phyloP scores from a whole-genome alignment of 2,329 filamentous ascomycete species.

The Hypoxylon sp. region DNA sequence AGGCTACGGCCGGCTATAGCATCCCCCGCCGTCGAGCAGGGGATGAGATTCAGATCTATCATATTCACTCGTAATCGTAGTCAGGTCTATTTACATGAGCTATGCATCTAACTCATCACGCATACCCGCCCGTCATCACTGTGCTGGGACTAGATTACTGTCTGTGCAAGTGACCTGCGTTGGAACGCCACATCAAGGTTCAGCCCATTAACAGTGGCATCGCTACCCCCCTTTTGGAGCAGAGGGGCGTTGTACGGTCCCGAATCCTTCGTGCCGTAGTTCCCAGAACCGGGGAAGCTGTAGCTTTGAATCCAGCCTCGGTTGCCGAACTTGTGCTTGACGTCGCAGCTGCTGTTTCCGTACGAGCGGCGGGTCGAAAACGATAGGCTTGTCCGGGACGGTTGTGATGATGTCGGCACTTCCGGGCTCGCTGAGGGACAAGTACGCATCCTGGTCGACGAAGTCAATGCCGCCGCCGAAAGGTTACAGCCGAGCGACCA shows the following conservation, averaged over 20 bases:
- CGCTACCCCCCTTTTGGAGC: background rate
- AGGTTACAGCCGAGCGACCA: background rate
- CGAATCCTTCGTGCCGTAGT: background rate
- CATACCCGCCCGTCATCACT: background rate
- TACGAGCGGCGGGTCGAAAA: background rate
- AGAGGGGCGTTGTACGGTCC: slow-evolving; percentile 3
- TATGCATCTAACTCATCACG: background rate
- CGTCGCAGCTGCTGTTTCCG: background rate
- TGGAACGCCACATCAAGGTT: slow-evolving; percentile 6
- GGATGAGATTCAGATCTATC: background rate
- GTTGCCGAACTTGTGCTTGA: slow-evolving; percentile 13
- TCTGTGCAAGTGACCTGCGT: background rate
- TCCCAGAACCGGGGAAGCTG: background rate
- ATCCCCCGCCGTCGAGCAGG: no score
- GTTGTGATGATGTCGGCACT: background rate
- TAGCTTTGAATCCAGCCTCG: background rate
- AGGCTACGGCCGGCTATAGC: no score
- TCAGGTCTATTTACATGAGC: background rate
- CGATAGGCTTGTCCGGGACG: slow-evolving; percentile 1
- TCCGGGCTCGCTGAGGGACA: slow-evolving; percentile 1
- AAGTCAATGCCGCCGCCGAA: background rate
- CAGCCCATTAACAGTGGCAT: background rate
- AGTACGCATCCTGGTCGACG: background rate
- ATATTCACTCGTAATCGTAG: background rate
- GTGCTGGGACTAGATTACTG: background rate